A percentile compares a stretch with the other conserved stretches of the same genome.
phyloP scores from a whole-genome alignment of 1,284 basidiomycete species.

The Rhodotorula mucilaginosa region DNA sequence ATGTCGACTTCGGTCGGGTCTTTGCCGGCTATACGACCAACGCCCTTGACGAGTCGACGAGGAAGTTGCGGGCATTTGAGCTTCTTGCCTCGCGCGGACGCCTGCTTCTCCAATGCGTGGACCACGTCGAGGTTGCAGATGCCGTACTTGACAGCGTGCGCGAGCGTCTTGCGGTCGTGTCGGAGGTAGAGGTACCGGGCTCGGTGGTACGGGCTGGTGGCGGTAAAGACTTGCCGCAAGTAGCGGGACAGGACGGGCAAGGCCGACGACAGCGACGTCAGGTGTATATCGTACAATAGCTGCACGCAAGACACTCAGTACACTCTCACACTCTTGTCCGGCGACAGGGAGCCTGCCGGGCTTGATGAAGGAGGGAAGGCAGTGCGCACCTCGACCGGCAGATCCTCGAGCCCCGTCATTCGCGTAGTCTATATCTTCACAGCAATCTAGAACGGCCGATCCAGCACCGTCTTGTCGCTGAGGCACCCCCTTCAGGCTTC shows the following conservation, averaged over 20 bases:
- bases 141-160: conserved; percentile 62
- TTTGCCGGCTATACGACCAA: neutral
- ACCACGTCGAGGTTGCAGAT: conserved; percentile 62
- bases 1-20: conserved; percentile 13
- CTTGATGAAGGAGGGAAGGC: neutral
- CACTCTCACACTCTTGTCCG: too few relatives aligned
- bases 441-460: too few relatives aligned
- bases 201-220: conserved; percentile 57
- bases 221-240: conserved; percentile 28
- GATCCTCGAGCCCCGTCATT: neutral
- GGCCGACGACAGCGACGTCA: conserved; percentile 27
- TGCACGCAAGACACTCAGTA: conserved; percentile 1
- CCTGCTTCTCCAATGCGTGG: conserved; percentile 53
- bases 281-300: conserved; percentile 35
- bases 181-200: conserved; percentile 62
- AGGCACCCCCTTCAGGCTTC: too few relatives aligned
- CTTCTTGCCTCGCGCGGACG: neutral
- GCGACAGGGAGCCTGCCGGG: too few relatives aligned
- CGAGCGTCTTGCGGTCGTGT: conserved; percentile 50
- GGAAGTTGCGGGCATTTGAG: conserved; percentile 45
- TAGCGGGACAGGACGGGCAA: conserved; percentile 29
- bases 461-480: too few relatives aligned
- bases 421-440: neutral
- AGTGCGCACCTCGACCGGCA: neutral
- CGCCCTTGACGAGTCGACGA: conserved; percentile 46